Evolutionary conservation across 768 basidiomycete species (phyloP), one percentile per base, ranked within the genome.

Genomic region (Chlorophyllum brunneum): DNA sequence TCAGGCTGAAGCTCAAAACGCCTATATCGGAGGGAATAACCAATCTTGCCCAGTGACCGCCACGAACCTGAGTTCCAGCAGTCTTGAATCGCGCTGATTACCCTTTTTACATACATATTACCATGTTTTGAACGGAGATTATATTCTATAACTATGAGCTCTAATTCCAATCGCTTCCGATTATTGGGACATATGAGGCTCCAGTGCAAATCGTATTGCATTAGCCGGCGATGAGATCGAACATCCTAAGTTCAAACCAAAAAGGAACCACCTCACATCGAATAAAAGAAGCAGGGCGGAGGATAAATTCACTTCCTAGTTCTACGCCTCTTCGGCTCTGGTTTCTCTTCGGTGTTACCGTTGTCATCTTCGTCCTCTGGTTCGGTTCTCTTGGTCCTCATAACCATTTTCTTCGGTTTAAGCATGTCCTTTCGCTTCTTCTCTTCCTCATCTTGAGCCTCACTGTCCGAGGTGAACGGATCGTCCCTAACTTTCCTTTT

Each of bases 391-490:
- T 61, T 63, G 30, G 27, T 22, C 2, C 38, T 45, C 34, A 38
- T 10, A 15, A 38, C 30, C 56, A 52, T 61, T 50, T 50, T 48
- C 48, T 37, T 50, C 24, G 24, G 16, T 40, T 62, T 53, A 49
- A 62, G 61, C 36, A 56, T 55, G 48, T 60, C 59, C 22, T 68
- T 49, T 6, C 48, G 48, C 29, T 51, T 31, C 29, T 41, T 23
- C 23, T 41, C 49, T 49, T 27, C 48, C 26, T 30, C 37, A 40
- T 51, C 49, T 22, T 29, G 48, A n/a, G 30, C 63, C 7, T 67
- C 70, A 31, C 65, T 65, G 45, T 82, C 82, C 42, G 82, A 83
- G 39, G 69, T 80, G 65, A 88, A 88, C 7, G 77, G 79, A 63
- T 85, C 76, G 43, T 79, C 78, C 23, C 69, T 67, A 7, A 38